Conservation (phyloP, 176 grass and related monocot genomes). For the Triticum urartu region DNA sequence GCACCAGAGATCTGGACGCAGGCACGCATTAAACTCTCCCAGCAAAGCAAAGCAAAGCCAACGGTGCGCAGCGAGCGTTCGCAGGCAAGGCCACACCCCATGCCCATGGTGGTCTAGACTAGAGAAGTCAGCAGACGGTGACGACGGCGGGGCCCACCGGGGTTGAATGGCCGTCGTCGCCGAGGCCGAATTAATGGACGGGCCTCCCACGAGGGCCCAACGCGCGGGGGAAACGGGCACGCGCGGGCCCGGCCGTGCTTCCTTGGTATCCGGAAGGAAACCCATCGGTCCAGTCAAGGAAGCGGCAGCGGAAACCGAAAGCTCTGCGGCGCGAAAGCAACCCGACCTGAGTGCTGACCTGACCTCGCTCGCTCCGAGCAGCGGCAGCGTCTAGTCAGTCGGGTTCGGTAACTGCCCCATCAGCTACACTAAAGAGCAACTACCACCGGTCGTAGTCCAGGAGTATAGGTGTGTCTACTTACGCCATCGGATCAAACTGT, state of each 20-base stretch:
- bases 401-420: conserved; percentile 1
- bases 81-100: conserved; percentile 2
- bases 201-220: conserved; percentile 29
- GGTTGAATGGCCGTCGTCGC: conserved; percentile 33
- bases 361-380: neutral
- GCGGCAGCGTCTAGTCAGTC: neutral
- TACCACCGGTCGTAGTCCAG: neutral
- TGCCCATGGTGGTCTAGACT: too few species aligned
- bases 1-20: conserved; percentile 7
- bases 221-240: neutral
- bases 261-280: conserved; percentile 22
- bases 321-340: conserved; percentile 33
- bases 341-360: neutral
- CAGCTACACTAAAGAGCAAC: neutral
- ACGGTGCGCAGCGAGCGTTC: conserved; percentile 29
- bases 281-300: conserved; percentile 13
- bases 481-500: too few species aligned
- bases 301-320: conserved; percentile 27
- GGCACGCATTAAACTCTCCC: conserved; percentile 13
- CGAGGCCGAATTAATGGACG: neutral
- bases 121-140: neutral
- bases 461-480: too few species aligned
- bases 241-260: conserved; percentile 14
- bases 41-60: conserved; percentile 9
- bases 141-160: neutral